Conservation (phyloP, 2,329 filamentous ascomycete species). For the Escovopsis weberi region DNA sequence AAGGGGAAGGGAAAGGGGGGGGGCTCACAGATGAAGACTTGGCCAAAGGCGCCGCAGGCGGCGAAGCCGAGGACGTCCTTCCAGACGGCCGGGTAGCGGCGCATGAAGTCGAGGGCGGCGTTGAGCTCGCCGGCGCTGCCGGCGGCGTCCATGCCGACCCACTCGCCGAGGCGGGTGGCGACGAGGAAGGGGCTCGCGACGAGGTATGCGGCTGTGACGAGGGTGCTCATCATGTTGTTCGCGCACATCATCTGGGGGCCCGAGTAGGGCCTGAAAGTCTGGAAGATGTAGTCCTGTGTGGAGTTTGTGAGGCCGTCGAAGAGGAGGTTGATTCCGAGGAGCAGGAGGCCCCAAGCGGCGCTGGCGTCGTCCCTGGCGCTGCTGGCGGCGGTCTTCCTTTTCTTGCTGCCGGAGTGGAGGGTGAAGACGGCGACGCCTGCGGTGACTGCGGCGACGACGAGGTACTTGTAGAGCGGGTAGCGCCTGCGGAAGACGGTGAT, state of each 20-base stretch:
- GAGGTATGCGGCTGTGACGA: constrained; percentile 64
- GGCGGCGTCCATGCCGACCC: constrained; percentile 50
- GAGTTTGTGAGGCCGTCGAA: constrained; percentile 95
- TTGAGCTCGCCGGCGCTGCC: constrained; percentile 60
- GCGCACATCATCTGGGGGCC: constrained; percentile 99
- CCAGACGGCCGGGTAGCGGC: constrained; percentile 64
- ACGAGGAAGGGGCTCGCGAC: constrained; percentile 68
- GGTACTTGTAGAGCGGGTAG: constrained; percentile 94
- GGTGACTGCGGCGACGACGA: constrained; percentile 82
- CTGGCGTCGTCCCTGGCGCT: constrained; percentile 33
- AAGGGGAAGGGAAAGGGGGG: neutral
- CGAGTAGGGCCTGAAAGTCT: constrained; percentile 61
- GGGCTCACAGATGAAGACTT: constrained; percentile 78
- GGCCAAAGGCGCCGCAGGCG: constrained; percentile 78
- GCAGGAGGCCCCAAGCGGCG: constrained; percentile 62
- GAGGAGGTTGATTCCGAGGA: constrained; percentile 78
- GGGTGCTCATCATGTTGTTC: constrained; percentile 76
- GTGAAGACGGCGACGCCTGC: constrained; percentile 91
- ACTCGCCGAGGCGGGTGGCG: constrained; percentile 46
- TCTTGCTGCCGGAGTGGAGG: constrained; percentile 54
- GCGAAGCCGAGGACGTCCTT: constrained; percentile 84
- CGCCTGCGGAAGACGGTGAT: constrained; percentile 77
- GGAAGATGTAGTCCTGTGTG: constrained; percentile 91
- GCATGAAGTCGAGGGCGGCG: constrained; percentile 70
- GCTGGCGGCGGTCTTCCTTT: constrained; percentile 29